These are phyloP conservation scores for Solanum sitiens DNA, from an alignment of 257 asterid genomes.

Conservation along the genomic window DNA sequence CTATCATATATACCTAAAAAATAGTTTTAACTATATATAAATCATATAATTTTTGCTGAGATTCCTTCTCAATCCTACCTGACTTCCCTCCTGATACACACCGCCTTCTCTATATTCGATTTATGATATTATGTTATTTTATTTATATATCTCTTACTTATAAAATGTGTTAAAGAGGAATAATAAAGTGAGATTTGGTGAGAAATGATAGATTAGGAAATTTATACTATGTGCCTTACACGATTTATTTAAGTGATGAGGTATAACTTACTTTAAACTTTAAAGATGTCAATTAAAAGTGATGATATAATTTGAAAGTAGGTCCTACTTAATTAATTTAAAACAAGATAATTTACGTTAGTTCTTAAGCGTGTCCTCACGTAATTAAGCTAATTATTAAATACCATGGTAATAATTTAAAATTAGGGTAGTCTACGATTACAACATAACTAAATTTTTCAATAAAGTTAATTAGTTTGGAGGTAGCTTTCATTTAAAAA, in stretches of 20 bases:
- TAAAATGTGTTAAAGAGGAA: background rate
- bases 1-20: background rate
- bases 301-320: background rate
- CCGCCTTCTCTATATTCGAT: background rate
- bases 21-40: background rate
- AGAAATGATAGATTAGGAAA: conserved; percentile 31
- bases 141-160: background rate
- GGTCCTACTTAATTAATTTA: background rate
- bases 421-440: background rate
- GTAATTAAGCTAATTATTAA: background rate
- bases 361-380: background rate
- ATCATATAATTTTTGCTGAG: background rate
- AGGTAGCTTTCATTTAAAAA: background rate
- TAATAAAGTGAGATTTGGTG: conserved; percentile 37
- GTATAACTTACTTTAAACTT: background rate
- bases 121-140: background rate
- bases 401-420: background rate
- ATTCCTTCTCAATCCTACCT: background rate
- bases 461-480: background rate
- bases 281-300: background rate
- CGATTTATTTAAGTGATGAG: background rate
- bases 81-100: background rate
- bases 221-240: conserved; percentile 21
- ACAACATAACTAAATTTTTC: too few relatives aligned
- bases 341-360: background rate